phyloP scores from a whole-genome alignment of 495 filamentous ascomycete species.

The Niebla homalea region DNA sequence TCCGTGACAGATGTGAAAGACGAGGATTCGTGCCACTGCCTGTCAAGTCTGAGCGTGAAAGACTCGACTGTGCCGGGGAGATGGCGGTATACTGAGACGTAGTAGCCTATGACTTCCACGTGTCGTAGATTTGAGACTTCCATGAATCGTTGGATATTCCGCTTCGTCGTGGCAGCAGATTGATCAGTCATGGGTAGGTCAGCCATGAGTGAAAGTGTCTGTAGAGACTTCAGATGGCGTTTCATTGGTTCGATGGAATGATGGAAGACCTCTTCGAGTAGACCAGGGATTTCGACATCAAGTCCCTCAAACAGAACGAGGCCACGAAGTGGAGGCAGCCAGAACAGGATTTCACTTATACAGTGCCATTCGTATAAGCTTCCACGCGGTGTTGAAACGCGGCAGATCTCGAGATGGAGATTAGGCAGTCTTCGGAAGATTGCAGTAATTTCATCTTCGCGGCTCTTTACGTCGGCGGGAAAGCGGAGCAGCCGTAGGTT shows the following conservation, averaged over 20 bases:
- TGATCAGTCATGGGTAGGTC: background rate
- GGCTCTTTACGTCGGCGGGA: constrained; percentile 8
- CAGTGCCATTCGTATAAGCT: constrained; percentile 3
- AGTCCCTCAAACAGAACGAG: constrained; percentile 7
- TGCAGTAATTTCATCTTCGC: constrained; percentile 2
- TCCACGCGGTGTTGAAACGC: constrained; percentile 2
- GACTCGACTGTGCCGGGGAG: constrained; percentile 7
- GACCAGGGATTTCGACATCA: background rate
- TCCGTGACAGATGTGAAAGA: background rate
- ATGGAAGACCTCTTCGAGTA: constrained; percentile 6
- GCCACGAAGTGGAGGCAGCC: background rate
- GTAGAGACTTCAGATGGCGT: constrained; percentile 5
- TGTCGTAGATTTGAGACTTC: constrained; percentile 7
- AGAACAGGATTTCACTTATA: background rate
- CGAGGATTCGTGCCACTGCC: background rate
- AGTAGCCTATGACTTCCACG: constrained; percentile 6
- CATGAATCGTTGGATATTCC: constrained; percentile 3
- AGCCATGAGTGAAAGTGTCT: constrained; percentile 6
- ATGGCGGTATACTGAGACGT: constrained; percentile 4
- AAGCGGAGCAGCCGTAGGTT: constrained; percentile 11
- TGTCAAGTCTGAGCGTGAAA: background rate
- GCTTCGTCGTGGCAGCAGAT: background rate
- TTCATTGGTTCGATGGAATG: constrained; percentile 1
- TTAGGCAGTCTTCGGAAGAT: constrained; percentile 6
- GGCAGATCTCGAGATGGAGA: constrained; percentile 11